Percentiles rank a stretch among this genome's conserved stretches.
phyloP scores from a whole-genome alignment of 208 protist genomes.

The Crithidia fasciculata region DNA sequence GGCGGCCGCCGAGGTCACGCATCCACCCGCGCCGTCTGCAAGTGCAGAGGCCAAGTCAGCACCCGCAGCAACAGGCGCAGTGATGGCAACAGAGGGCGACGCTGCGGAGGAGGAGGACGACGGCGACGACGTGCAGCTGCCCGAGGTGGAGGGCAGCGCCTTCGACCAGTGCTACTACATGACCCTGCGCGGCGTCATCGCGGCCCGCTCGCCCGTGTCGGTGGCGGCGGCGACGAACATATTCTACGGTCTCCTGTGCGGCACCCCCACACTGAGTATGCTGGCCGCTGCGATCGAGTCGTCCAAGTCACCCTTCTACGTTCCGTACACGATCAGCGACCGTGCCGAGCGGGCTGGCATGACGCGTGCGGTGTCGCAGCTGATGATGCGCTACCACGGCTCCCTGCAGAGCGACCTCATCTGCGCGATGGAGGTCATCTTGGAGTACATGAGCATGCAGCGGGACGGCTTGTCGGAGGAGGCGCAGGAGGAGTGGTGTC shows the following conservation, averaged over 20 bases:
- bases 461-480: slow-evolving; percentile 77
- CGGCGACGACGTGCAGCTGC: not conserved
- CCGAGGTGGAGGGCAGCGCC: slow-evolving; percentile 17
- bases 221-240: slow-evolving; percentile 64
- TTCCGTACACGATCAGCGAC: slow-evolving; percentile 67
- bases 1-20: too few relatives aligned
- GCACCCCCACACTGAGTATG: slow-evolving; percentile 70
- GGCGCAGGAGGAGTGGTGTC: slow-evolving; percentile 76
- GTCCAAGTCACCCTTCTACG: slow-evolving; percentile 70
- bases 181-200: slow-evolving; percentile 75
- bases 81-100: slow-evolving; percentile 1
- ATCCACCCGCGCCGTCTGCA: too few relatives aligned
- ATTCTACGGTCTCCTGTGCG: slow-evolving; percentile 79
- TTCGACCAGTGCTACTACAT: slow-evolving; percentile 54
- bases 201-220: slow-evolving; percentile 57
- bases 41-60: not conserved
- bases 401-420: slow-evolving; percentile 67
- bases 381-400: slow-evolving; percentile 66
- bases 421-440: slow-evolving; percentile 55
- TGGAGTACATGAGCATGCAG: slow-evolving; percentile 83
- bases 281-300: slow-evolving; percentile 67
- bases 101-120: slow-evolving; percentile 22
- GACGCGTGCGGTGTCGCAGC: slow-evolving; percentile 35
- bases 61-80: not conserved
- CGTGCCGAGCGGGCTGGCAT: slow-evolving; percentile 28